phyloP scores from a whole-genome alignment of 805 yeast species.

The Candida vartiovaarae region DNA sequence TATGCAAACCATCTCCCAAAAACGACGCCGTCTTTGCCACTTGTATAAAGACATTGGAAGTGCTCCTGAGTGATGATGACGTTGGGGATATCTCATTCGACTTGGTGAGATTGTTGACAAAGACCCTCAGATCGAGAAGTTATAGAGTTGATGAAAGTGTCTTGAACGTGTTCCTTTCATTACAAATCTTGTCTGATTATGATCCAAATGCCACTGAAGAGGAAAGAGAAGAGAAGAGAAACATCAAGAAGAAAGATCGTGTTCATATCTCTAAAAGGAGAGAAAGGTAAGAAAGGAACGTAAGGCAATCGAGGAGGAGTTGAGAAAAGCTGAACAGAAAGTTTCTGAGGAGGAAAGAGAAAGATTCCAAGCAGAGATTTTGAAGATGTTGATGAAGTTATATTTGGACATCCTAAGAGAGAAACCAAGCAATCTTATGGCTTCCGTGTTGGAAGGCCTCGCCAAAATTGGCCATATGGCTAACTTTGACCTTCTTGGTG shows the following conservation, averaged over 20 bases:
- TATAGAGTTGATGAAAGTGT: constrained; percentile 82
- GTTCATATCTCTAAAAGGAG: constrained; percentile 89
- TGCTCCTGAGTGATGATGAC: constrained; percentile 71
- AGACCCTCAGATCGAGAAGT: constrained; percentile 64
- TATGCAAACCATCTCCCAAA: constrained; percentile 48
- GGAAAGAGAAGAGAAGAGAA: constrained; percentile 36
- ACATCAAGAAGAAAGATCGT: constrained; percentile 77
- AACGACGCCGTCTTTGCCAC: constrained; percentile 42
- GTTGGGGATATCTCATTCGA: constrained; percentile 79
- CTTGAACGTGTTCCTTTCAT: constrained; percentile 61
- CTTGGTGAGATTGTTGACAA: constrained; percentile 56
- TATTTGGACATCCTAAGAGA: constrained; percentile 73
- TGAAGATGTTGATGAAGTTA: constrained; percentile 62
- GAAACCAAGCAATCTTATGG: constrained; percentile 60
- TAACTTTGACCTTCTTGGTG: constrained; percentile 88
- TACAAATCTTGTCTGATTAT: constrained; percentile 61
- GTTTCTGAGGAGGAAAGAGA: constrained; percentile 86
- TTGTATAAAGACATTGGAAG: constrained; percentile 60
- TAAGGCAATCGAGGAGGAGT: constrained; percentile 82
- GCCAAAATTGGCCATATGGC: constrained; percentile 89
- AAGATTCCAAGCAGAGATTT: constrained; percentile 72
- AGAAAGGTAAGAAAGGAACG: constrained; percentile 82
- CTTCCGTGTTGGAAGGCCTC: constrained; percentile 85
- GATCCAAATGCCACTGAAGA: constrained; percentile 55
- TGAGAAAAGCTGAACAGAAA: constrained; percentile 79